Evolutionary conservation across 305 asterid genomes (phyloP).

Genomic region (Ruellia speciosa): DNA sequence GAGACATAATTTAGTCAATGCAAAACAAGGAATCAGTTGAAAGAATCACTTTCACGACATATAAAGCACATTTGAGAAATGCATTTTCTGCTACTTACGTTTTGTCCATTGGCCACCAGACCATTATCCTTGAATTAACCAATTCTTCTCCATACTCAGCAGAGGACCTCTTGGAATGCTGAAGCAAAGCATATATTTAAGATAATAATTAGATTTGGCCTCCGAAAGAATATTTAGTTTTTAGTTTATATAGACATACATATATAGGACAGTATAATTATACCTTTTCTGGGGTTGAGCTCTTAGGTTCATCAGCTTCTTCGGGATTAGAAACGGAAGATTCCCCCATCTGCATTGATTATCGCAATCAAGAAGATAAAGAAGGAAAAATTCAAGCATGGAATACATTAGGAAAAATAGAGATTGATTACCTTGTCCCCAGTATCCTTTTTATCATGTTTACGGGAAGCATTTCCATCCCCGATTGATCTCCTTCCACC

Average conservation of each 20-base stretch:
- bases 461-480: constrained; percentile 12
- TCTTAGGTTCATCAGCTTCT: constrained; percentile 17
- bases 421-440: constrained; percentile 26
- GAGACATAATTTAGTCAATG: neutral
- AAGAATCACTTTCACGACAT: constrained; percentile 3
- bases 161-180: constrained; percentile 27
- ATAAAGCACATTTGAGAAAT: neutral
- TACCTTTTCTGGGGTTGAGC: constrained; percentile 26
- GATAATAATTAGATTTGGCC: constrained; percentile 7
- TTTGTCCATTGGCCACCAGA: constrained; percentile 67
- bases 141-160: constrained; percentile 33
- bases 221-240: neutral
- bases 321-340: neutral
- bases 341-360: constrained; percentile 18
- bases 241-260: neutral
- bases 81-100: constrained; percentile 30
- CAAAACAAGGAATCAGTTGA: constrained; percentile 1
- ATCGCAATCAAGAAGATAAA: neutral
- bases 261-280: constrained; percentile 2
- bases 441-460: constrained; percentile 19
- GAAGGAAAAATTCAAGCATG: neutral
- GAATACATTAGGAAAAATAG: neutral
- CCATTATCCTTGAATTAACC: constrained; percentile 44
- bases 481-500: constrained; percentile 16
- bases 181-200: constrained; percentile 17